Conservation (phyloP, 106 monocot species). For the Dendrobium officinale region DNA sequence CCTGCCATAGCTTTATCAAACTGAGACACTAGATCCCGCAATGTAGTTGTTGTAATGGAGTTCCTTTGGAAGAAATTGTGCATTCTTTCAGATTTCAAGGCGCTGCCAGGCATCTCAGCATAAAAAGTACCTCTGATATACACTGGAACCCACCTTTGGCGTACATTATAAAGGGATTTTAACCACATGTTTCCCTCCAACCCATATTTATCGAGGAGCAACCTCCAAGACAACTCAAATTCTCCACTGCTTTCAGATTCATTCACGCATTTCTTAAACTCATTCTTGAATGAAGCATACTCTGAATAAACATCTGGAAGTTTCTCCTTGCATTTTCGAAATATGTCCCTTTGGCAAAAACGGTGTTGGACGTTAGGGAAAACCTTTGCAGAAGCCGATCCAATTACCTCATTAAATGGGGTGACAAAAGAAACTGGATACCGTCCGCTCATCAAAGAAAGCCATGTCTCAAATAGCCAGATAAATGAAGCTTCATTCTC, state of each 20-base stretch:
- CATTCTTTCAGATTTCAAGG: slow-evolving; percentile 55
- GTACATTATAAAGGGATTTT: slow-evolving; percentile 36
- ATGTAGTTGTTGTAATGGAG: slow-evolving; percentile 61
- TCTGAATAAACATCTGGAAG: slow-evolving; percentile 36
- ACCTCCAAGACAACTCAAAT: slow-evolving; percentile 63
- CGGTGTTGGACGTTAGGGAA: slow-evolving; percentile 52
- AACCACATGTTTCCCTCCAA: slow-evolving; percentile 56
- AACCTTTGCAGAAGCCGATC: slow-evolving; percentile 40
- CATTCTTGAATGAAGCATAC: slow-evolving; percentile 49
- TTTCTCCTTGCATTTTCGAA: slow-evolving; percentile 61
- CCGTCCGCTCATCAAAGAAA: slow-evolving; percentile 53
- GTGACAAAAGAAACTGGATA: slow-evolving; percentile 57
- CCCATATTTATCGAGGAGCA: slow-evolving; percentile 38
- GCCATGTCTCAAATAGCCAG: slow-evolving; percentile 93
- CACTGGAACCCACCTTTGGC: slow-evolving; percentile 77
- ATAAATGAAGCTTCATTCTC: slow-evolving; percentile 63
- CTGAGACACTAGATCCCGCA: slow-evolving; percentile 58
- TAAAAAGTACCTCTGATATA: slow-evolving; percentile 62
- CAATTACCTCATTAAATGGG: slow-evolving; percentile 30
- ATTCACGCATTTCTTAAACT: slow-evolving; percentile 69
- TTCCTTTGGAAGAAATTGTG: slow-evolving; percentile 80
- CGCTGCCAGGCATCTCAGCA: slow-evolving; percentile 43
- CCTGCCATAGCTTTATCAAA: slow-evolving; percentile 85
- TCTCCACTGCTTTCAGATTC: slow-evolving; percentile 53
- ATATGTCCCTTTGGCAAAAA: slow-evolving; percentile 63